Evolutionary conservation across 805 yeast species (phyloP), one percentile per base, ranked within the genome.

Genomic region (Wickerhamiella allomyrinae): DNA sequence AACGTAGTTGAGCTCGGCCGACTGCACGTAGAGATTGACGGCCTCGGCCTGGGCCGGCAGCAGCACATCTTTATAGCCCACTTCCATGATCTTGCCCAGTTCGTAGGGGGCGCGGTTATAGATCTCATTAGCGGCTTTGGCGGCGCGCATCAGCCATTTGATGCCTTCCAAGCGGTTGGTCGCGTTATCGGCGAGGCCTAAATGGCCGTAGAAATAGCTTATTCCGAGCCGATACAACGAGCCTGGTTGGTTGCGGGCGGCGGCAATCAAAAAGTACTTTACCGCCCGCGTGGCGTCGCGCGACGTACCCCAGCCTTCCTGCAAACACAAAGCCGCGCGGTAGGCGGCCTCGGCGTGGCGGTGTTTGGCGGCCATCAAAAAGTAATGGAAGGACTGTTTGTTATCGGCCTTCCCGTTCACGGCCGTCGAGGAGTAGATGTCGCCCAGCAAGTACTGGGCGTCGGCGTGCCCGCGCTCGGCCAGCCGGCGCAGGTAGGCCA

Each of bases 101-200:
- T 91, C 97, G 57, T 74, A 89, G 0, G 97, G 96, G 0, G 95
- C 97, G n/a, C 86, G 91, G 41, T 85, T 79, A 37, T 81, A 84
- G 37, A 82, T 65, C 55, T 82, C 94, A 42, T 75, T 81, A 6
- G 95, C 95, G 41, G 73, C 76, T 36, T 81, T 82, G 20, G 81
- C 73, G 0, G 97, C 95, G 44, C 96, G 73, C 34, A 81, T 71
- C 42, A 89, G 66, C 98, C 98, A 89, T 58, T 85, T 83, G 49
- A 91, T 77, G 39, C 97, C 98, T 52, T 76, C 76, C 53, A 79
- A 82, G 54, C 85, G 81, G 19, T 84, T 77, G 41, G 71, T 76
- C 15, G 76, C 65, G 53, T 74, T 79, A 45, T 55, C 57, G 1
- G 79, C 66, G 25, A 89, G 58, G 1, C 97, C 96, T 89, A 89